Percentiles rank a stretch among this genome's conserved stretches.
These are phyloP conservation scores for Sclerotiophoma versabilis DNA, from an alignment of 2,329 filamentous ascomycete species.

Conservation along the genomic window DNA sequence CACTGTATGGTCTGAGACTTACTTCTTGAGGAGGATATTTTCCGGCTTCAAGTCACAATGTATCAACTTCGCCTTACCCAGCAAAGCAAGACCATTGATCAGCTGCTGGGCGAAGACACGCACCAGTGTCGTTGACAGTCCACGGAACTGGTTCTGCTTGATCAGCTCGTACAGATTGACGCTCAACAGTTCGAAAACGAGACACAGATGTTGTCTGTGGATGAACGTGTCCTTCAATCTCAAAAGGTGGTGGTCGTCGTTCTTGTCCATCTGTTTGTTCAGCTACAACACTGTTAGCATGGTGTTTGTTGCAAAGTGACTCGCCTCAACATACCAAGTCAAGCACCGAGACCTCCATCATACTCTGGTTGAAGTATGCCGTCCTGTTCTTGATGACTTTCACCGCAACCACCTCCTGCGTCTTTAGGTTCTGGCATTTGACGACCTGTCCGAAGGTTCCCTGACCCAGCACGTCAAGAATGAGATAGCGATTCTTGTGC, in stretches of 20 bases:
- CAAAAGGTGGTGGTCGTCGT: constrained; percentile 95
- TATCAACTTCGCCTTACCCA: constrained; percentile 96
- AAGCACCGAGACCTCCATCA: constrained; percentile 99
- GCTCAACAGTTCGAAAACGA: constrained; percentile 95
- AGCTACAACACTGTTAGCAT: constrained; percentile 62
- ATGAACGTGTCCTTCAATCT: constrained; percentile 98
- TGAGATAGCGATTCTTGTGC: constrained; percentile 98
- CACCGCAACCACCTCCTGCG: constrained; percentile 96
- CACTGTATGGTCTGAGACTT: constrained; percentile 32
- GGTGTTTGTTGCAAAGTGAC: constrained; percentile 31
- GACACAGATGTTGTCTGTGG: constrained; percentile 92
- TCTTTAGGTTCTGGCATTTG: constrained; percentile 98
- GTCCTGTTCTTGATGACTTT: constrained; percentile 99
- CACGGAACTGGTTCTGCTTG: constrained; percentile 99
- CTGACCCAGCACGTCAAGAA: constrained; percentile 94
- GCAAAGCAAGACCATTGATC: constrained; percentile 85
- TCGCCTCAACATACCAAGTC: constrained; percentile 71
- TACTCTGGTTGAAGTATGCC: constrained; percentile 99
- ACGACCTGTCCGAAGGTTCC: constrained; percentile 98
- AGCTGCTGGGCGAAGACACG: constrained; percentile 97
- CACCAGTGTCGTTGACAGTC: constrained; percentile 93
- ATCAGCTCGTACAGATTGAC: constrained; percentile 99
- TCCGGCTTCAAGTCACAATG: constrained; percentile 98
- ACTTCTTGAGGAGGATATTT: constrained; percentile 97
- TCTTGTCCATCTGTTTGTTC: constrained; percentile 98